Conservation (phyloP, 768 basidiomycete genomes). For the Auriscalpium vulgare region DNA sequence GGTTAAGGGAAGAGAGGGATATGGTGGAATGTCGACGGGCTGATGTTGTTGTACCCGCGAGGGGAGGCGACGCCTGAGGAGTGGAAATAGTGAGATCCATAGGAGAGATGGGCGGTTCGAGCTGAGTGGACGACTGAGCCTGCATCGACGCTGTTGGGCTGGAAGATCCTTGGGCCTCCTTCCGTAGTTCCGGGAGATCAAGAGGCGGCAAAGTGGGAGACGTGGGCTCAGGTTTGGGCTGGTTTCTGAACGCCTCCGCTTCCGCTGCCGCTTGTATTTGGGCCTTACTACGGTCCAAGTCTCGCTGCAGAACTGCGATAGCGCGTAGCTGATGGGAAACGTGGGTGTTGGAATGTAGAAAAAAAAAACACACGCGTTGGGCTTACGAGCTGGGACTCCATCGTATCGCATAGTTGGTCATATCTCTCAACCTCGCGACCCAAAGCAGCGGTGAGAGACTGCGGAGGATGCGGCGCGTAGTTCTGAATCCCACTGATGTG, state of each 20-base stretch:
- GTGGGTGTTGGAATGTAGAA: neutral
- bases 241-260: constrained; percentile 23
- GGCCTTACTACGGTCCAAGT: constrained; percentile 45
- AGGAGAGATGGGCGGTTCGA: neutral
- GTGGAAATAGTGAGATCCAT: constrained; percentile 20
- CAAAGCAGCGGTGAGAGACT: constrained; percentile 52
- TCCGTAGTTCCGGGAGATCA: too few relatives aligned
- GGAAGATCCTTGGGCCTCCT: too few relatives aligned
- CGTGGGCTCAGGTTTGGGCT: constrained; percentile 22
- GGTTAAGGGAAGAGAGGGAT: constrained; percentile 71
- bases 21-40: constrained; percentile 68
- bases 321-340: constrained; percentile 47
- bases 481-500: constrained; percentile 45
- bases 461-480: constrained; percentile 54
- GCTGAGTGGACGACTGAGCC: neutral
- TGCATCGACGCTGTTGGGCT: constrained; percentile 8
- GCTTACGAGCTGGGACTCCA: constrained; percentile 65
- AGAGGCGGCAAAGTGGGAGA: constrained; percentile 8
- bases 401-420: constrained; percentile 70
- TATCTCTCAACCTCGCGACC: constrained; percentile 73
- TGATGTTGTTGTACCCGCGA: constrained; percentile 22
- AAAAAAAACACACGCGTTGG: neutral
- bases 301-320: constrained; percentile 64
- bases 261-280: constrained; percentile 31
- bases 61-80: constrained; percentile 26